These are phyloP conservation scores for Melocanna baccifera DNA, from an alignment of 176 grass and related monocot genomes.

Conservation along the genomic window DNA sequence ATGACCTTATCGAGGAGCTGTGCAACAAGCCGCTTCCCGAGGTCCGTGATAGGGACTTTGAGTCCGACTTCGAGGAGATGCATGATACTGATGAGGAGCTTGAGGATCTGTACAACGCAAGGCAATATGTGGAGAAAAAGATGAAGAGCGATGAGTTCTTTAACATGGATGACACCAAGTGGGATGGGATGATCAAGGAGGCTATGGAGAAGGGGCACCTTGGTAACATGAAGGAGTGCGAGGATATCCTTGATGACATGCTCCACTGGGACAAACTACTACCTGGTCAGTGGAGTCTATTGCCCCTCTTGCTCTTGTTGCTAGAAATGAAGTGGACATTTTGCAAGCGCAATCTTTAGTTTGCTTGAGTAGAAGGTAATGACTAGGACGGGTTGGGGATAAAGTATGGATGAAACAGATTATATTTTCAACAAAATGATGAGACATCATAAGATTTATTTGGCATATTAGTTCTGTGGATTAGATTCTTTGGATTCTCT, in stretches of 20 bases:
- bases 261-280: slow-evolving; percentile 73
- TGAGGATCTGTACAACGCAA: slow-evolving; percentile 72
- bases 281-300: slow-evolving; percentile 56
- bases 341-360: slow-evolving; percentile 16
- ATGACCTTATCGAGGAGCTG: slow-evolving; percentile 61
- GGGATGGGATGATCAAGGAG: slow-evolving; percentile 58
- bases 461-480: neutral
- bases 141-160: slow-evolving; percentile 53
- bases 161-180: slow-evolving; percentile 74
- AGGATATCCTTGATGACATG: slow-evolving; percentile 92
- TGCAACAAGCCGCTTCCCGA: slow-evolving; percentile 36
- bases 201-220: slow-evolving; percentile 41
- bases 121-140: slow-evolving; percentile 80
- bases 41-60: slow-evolving; percentile 52
- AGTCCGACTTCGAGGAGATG: slow-evolving; percentile 60
- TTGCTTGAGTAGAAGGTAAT: neutral
- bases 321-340: neutral
- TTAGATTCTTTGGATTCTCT: neutral
- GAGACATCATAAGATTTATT: neutral
- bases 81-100: slow-evolving; percentile 70
- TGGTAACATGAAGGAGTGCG: slow-evolving; percentile 67
- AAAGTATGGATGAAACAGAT: neutral
- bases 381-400: neutral
- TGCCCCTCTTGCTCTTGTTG: neutral
- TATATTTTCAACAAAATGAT: neutral